Evolutionary conservation across 306 rosid species (phyloP).

Genomic region (Betula pendula): DNA sequence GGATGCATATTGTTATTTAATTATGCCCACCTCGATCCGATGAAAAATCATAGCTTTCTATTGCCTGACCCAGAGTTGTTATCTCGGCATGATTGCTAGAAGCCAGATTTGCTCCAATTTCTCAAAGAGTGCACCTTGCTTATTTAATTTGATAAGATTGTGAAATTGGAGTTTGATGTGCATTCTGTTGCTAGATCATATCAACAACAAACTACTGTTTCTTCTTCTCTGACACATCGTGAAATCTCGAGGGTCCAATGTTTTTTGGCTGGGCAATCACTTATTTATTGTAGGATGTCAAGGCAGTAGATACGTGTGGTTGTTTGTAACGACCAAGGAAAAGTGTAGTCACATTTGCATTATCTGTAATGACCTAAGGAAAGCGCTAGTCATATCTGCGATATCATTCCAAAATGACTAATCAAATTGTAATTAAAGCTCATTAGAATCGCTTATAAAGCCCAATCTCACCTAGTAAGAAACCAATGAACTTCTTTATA

Average conservation of each 20-base stretch:
- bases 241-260: background rate
- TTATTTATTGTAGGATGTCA: background rate
- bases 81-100: background rate
- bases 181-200: background rate
- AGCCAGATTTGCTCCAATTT: background rate
- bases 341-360: too few relatives aligned
- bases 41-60: background rate
- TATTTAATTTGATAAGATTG: background rate
- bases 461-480: too few relatives aligned
- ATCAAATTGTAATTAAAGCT: too few relatives aligned
- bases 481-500: too few relatives aligned
- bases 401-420: too few relatives aligned
- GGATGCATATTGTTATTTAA: slow-evolving; percentile 6
- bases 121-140: slow-evolving; percentile 2
- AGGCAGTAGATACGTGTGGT: background rate
- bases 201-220: background rate
- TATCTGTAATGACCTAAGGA: too few relatives aligned
- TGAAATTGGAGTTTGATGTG: background rate
- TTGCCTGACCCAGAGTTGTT: background rate
- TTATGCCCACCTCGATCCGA: slow-evolving; percentile 1
- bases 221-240: background rate
- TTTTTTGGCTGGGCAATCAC: background rate
- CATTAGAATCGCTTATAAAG: too few relatives aligned
- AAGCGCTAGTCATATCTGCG: too few relatives aligned
- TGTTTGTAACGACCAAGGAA: too few relatives aligned